These are phyloP conservation scores for Caulochytrium protostelioides DNA, from an alignment of 371 early-diverging fungal genomes.

Conservation along the genomic window DNA sequence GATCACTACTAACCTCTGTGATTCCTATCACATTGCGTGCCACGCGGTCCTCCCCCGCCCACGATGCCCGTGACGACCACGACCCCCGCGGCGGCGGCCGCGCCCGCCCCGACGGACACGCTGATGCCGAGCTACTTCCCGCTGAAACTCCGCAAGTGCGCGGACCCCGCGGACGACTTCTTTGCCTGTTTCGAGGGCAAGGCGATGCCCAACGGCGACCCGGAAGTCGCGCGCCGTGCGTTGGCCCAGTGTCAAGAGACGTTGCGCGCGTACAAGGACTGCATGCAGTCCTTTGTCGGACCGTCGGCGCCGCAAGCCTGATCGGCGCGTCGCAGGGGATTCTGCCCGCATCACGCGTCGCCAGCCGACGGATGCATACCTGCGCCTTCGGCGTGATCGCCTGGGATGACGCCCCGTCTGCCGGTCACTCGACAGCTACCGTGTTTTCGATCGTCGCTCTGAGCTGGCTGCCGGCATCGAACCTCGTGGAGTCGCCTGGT, in stretches of 20 bases:
- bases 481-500: too few species aligned
- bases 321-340: background rate
- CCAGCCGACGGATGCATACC: too few species aligned
- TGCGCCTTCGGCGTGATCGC: too few species aligned
- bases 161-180: slow-evolving; percentile 14
- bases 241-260: slow-evolving; percentile 9
- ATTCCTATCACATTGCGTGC: too few species aligned
- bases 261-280: slow-evolving; percentile 13
- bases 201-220: slow-evolving; percentile 14
- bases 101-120: background rate
- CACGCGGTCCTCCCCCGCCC: background rate
- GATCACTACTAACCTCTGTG: too few species aligned
- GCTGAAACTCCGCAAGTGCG: slow-evolving; percentile 16
- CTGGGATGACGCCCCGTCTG: too few species aligned
- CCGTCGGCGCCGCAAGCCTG: slow-evolving; percentile 1
- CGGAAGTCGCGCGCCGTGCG: slow-evolving; percentile 11
- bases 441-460: too few species aligned
- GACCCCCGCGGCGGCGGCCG: background rate
- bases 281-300: slow-evolving; percentile 17
- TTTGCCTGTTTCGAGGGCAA: slow-evolving; percentile 19
- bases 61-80: background rate
- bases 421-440: too few species aligned
- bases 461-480: too few species aligned
- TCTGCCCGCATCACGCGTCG: too few species aligned
- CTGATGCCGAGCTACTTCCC: slow-evolving; percentile 19